A percentile compares a stretch with the other conserved stretches of the same genome.
phyloP scores from a whole-genome alignment of 495 filamentous ascomycete genomes.

The Daldinia vernicosa region DNA sequence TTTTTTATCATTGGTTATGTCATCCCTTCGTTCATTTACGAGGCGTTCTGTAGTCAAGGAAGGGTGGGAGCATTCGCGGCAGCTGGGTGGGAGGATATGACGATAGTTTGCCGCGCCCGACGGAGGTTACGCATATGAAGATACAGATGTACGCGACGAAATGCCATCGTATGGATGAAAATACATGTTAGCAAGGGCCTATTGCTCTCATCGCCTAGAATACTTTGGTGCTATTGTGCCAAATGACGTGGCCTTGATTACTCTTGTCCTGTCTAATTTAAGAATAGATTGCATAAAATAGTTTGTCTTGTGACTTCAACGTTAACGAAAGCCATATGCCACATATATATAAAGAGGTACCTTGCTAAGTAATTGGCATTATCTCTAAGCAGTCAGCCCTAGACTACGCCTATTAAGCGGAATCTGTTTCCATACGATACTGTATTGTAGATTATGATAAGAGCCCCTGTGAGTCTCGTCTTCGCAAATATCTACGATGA shows the following conservation, averaged over 20 bases:
- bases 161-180: conserved; percentile 13
- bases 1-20: conserved; percentile 7
- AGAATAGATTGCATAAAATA: conserved; percentile 2
- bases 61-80: conserved; percentile 39
- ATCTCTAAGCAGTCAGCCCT: neutral
- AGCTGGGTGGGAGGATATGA: conserved; percentile 30
- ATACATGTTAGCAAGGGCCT: conserved; percentile 33
- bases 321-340: neutral
- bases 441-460: neutral
- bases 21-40: conserved; percentile 40
- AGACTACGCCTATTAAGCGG: neutral
- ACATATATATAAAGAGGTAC: neutral
- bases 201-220: conserved; percentile 17
- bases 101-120: conserved; percentile 26
- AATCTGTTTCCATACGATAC: neutral
- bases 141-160: conserved; percentile 24
- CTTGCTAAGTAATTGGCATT: neutral
- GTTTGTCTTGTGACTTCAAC: neutral
- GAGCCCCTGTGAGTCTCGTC: neutral
- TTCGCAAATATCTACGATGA: neutral
- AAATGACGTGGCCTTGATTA: conserved; percentile 1
- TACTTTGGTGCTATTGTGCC: neutral
- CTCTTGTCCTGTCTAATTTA: conserved; percentile 1
- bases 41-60: conserved; percentile 33
- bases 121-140: conserved; percentile 33